Conservation (phyloP, 352 stramenopile genomes). For the Phytophthora constricta region DNA sequence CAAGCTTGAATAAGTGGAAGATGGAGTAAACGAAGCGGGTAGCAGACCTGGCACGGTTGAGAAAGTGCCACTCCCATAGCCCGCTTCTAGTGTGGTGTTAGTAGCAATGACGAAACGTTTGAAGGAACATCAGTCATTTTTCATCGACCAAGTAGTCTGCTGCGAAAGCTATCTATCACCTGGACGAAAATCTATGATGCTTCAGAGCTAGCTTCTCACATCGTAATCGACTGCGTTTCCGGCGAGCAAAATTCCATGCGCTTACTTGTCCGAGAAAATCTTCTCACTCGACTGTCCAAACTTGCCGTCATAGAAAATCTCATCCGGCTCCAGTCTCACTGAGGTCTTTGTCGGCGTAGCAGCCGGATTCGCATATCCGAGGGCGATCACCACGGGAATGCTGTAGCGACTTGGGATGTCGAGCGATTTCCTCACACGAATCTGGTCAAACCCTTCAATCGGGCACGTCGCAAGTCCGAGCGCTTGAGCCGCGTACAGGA, state of each 20-base stretch:
- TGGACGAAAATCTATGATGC: too few species aligned
- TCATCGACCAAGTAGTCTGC: too few species aligned
- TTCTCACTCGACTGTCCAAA: slow-evolving; percentile 72
- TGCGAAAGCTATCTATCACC: too few species aligned
- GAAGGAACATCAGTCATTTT: too few species aligned
- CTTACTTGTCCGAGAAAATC: slow-evolving; percentile 45
- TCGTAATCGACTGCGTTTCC: too few species aligned
- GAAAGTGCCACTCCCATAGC: slow-evolving; percentile 4
- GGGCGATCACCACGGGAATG: slow-evolving; percentile 75
- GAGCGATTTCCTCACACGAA: slow-evolving; percentile 61
- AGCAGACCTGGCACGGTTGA: neutral
- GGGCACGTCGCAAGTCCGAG: slow-evolving; percentile 73
- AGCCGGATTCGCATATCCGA: slow-evolving; percentile 59
- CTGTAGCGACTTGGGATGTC: slow-evolving; percentile 83
- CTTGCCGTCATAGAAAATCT: slow-evolving; percentile 88
- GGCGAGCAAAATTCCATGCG: too few species aligned
- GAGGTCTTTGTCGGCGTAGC: slow-evolving; percentile 34
- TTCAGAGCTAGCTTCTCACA: too few species aligned
- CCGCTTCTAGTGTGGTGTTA: too few species aligned
- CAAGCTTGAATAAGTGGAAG: slow-evolving; percentile 13
- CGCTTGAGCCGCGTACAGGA: slow-evolving; percentile 72
- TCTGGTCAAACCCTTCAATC: slow-evolving; percentile 86
- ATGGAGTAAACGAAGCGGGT: neutral
- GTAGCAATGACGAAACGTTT: too few species aligned
- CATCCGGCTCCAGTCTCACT: slow-evolving; percentile 55